Base-by-base conservation (phyloP, 345 rosid species). In the Acer yangbiense region DNA sequence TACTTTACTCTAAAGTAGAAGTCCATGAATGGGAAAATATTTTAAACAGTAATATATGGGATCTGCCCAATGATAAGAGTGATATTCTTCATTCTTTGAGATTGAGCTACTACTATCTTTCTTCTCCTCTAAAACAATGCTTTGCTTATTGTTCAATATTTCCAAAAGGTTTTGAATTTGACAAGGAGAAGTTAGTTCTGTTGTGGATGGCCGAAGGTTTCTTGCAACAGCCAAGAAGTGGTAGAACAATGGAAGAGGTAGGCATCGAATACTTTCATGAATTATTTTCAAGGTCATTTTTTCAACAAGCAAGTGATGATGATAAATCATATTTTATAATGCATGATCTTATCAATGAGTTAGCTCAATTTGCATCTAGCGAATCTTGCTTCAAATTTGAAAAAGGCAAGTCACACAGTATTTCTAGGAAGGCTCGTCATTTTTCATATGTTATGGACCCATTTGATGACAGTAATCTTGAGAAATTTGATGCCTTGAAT, bases 181-280 rank as follows among this genome's bases (percentile, higher is more conserved):
- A 78, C 41, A 84, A 84, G 78, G 74, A 78, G 32, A 75, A 57
- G 12, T 68, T 84, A 75, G 41, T 84, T 68, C 80, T 72, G 4
- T 6, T 84, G 58, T 84, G 87, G 87, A 84, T 81, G 87, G 87
- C 87, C 3, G 78, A 84, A 69, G 84, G 84, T 54, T 80, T 83
- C 2, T 75, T 84, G 70, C 82, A 71, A 8, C 69, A 75, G 65
- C 77, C 67, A 43, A 54, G 67, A 67, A 75, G 73, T 74, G 78
- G 71, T n/a, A 72, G 68, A 75, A 78, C 18, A 50, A 69, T 81
- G 60, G 86, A 80, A 80, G 82, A 84, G 69, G 55, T 84, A 2
- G 86, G 86, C n/a, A 75, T 71, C 41, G 82, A 78, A 72, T 84
- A 78, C 73, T 84, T 84, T 55, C 27, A 72, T 20, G 84, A 84